A percentile compares a stretch with the other conserved stretches of the same genome.
Evolutionary conservation across 129 eudicot species (phyloP).

Genomic region (Apium graveolens): DNA sequence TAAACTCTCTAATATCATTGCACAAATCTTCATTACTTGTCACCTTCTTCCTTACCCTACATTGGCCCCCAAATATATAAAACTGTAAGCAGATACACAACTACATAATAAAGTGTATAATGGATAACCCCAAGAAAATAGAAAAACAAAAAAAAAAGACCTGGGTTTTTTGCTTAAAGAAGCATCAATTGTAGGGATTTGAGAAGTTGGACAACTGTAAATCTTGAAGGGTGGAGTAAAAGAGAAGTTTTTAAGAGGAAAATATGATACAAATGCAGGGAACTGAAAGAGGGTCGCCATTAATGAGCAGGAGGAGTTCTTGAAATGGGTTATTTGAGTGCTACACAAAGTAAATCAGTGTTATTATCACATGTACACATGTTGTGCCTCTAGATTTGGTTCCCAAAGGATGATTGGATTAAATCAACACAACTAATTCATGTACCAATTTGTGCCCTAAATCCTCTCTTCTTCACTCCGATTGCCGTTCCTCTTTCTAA

Average conservation of each 20-base stretch:
- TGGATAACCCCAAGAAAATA: not conserved
- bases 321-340: not conserved
- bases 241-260: slow-evolving; percentile 4
- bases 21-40: slow-evolving; percentile 71
- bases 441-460: no score
- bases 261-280: slow-evolving; percentile 11
- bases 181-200: slow-evolving; percentile 13
- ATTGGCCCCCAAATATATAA: not conserved
- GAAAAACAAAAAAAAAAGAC: not conserved
- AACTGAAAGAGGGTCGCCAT: slow-evolving; percentile 28
- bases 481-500: no score
- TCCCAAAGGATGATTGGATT: no score
- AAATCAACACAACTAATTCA: no score
- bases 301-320: not conserved
- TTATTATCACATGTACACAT: not conserved
- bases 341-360: not conserved
- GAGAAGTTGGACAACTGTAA: not conserved
- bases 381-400: not conserved
- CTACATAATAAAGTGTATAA: not conserved
- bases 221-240: not conserved
- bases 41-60: slow-evolving; percentile 38
- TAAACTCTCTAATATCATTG: slow-evolving; percentile 54
- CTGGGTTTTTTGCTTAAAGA: slow-evolving; percentile 27
- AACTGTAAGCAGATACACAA: not conserved
- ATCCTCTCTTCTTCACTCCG: no score